Evolutionary conservation across 2,329 filamentous ascomycete species (phyloP), one percentile per base, ranked within the genome.

Genomic region (Rhynchosporium agropyri): DNA sequence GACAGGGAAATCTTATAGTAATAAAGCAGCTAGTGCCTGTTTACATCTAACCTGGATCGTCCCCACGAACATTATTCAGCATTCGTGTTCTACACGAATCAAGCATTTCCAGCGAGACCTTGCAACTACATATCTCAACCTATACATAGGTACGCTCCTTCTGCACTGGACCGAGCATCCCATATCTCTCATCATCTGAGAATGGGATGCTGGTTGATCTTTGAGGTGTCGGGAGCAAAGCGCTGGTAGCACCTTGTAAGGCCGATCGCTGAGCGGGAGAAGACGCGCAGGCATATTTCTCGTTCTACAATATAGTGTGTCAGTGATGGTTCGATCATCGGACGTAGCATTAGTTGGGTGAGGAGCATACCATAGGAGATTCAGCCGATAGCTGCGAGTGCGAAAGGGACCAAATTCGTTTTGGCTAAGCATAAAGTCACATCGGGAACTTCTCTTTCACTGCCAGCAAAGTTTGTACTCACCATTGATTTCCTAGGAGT

Each of bases 111-210:
- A 36, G 2, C 33, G 33, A 36, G 5, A 5, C 33, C 33, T 6
- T 36, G 33, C 33, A 10, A 1, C 7, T 6, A 28, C 28, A 29
- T 6, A 49, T 28, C 7, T n/a, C 9, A 7, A 29, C 51, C 15
- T 51, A 33, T 13, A 60, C 13, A 29, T 29, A 45, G 10, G 5
- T 43, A 8, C 28, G 15, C 46, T 53, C 57, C 36, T 51, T 51
- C 13, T 50, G 31, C 20, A 33, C 48, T 29, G 36, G 31, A 13
- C 36, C 36, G 7, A 33, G 36, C 58, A n/a, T n/a, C 20, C 45
- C 58, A 43, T 48, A 28, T 31, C 28, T 26, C 33, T 58, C n/a
- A 9, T 60, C 58, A 9, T 45, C 58, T 26, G 36, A 46, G 9
- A 20, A 31, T 4, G 48, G 48, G 40, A 15, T 43, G 4, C 46